A percentile compares a stretch with the other conserved stretches of the same genome.
Evolutionary conservation across 83 land plant genomes (phyloP).

Genomic region (Diphasiastrum complanatum): DNA sequence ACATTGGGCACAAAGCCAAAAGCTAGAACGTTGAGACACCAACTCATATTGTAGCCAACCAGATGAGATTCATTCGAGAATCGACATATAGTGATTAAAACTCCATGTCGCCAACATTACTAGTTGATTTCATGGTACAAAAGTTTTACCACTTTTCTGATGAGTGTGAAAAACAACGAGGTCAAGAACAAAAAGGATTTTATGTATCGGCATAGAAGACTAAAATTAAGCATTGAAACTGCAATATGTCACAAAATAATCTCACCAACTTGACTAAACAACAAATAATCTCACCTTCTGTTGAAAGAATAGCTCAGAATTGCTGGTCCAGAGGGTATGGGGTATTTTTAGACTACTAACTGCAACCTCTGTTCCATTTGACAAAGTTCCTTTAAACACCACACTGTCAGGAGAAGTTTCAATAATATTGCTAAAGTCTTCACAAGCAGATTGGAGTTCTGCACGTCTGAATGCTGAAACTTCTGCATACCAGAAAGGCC

Average conservation of each 20-base stretch:
- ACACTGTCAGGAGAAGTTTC: constrained; percentile 73
- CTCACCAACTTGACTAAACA: background rate
- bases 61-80: too few relatives aligned
- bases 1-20: too few relatives aligned
- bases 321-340: constrained; percentile 61
- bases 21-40: too few relatives aligned
- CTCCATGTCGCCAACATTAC: too few relatives aligned
- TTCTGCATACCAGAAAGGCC: constrained; percentile 22
- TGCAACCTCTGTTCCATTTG: constrained; percentile 81
- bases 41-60: too few relatives aligned
- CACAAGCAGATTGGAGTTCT: constrained; percentile 87
- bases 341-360: constrained; percentile 70
- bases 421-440: constrained; percentile 98
- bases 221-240: too few relatives aligned
- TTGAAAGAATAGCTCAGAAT: constrained; percentile 64
- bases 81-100: too few relatives aligned
- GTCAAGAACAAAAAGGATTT: too few relatives aligned
- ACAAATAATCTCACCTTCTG: constrained; percentile 67
- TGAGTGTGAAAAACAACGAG: too few relatives aligned
- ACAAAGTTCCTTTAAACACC: constrained; percentile 82
- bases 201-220: too few relatives aligned
- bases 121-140: too few relatives aligned
- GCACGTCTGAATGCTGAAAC: constrained; percentile 58
- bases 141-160: too few relatives aligned
- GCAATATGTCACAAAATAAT: background rate